Conservation (phyloP, 352 stramenopile species). For the Globisporangium okanoganense region DNA sequence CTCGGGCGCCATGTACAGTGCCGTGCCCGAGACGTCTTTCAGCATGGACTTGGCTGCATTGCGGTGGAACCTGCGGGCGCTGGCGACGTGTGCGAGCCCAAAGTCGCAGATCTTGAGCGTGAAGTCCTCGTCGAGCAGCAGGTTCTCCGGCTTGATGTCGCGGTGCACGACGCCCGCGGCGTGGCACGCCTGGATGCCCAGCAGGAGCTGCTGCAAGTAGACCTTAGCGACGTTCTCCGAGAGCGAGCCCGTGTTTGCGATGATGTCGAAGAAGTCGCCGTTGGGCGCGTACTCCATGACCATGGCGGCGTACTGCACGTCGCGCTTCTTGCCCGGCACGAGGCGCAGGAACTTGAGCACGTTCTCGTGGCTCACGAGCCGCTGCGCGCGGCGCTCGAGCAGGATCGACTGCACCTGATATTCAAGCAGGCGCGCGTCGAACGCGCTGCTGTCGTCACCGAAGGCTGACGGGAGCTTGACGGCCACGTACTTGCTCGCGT, state of each 20-base stretch:
- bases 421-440: constrained; percentile 41
- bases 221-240: constrained; percentile 49
- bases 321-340: constrained; percentile 37
- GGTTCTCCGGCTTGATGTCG: constrained; percentile 81
- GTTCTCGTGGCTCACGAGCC: constrained; percentile 49
- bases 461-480: constrained; percentile 68
- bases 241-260: constrained; percentile 65
- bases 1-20: constrained; percentile 88
- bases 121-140: constrained; percentile 74
- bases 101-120: constrained; percentile 93
- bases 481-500: constrained; percentile 43
- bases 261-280: constrained; percentile 84
- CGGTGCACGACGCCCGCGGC: constrained; percentile 63
- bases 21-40: constrained; percentile 70
- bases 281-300: constrained; percentile 75
- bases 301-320: constrained; percentile 55
- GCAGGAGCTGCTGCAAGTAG: constrained; percentile 77
- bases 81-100: constrained; percentile 79
- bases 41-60: constrained; percentile 31
- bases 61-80: constrained; percentile 14
- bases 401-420: constrained; percentile 61
- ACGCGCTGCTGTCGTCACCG: constrained; percentile 11
- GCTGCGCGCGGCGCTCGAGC: constrained; percentile 58
- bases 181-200: constrained; percentile 72
- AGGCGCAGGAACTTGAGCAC: constrained; percentile 43